Conservation (phyloP, 2,329 filamentous ascomycete genomes). For the Botrytis hyacinthi region DNA sequence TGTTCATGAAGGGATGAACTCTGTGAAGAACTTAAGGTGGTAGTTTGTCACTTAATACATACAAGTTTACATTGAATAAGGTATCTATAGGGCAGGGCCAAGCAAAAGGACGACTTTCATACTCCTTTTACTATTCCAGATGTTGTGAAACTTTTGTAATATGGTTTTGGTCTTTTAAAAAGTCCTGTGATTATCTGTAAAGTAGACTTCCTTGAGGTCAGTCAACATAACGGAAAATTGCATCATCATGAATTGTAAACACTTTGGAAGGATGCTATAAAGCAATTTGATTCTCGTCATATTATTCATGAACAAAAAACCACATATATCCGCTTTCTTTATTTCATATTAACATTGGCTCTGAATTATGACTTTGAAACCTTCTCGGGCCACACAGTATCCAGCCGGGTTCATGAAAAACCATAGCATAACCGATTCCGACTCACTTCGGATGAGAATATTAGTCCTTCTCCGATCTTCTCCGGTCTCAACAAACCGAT, state of each 20-base stretch:
- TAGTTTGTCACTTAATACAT: background rate
- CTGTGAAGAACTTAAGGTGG: background rate
- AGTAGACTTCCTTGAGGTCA: background rate
- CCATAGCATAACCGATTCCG: background rate
- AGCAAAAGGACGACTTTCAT: accelerated
- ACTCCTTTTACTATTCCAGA: accelerated
- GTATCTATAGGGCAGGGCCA: background rate
- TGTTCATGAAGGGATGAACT: accelerated
- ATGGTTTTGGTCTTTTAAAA: background rate
- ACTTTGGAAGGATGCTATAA: background rate
- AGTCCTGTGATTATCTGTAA: accelerated
- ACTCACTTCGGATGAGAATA: background rate
- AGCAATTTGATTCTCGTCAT: background rate
- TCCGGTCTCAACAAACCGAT: background rate
- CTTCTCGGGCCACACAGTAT: background rate
- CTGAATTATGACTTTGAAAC: background rate
- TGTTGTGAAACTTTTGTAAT: background rate
- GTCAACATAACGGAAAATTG: background rate
- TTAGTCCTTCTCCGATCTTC: background rate
- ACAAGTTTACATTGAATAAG: background rate
- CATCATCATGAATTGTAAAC: background rate
- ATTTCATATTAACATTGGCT: background rate
- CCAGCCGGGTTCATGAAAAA: background rate
- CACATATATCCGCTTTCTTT: background rate
- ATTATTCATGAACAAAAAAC: background rate